phyloP scores from a whole-genome alignment of 495 filamentous ascomycete species.

The Bacidia gigantensis region DNA sequence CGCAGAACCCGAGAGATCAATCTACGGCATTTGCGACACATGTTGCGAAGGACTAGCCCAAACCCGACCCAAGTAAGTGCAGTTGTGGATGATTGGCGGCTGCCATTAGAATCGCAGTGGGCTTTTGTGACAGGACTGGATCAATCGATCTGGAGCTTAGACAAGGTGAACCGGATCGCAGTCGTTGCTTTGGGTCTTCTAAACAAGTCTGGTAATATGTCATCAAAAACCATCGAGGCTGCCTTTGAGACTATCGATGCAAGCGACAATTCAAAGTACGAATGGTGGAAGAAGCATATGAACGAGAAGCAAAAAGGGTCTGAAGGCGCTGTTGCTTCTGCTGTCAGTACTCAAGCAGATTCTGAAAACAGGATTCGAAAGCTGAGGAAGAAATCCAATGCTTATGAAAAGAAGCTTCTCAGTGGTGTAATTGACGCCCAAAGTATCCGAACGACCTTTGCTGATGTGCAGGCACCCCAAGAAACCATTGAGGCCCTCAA shows the following conservation, averaged over 20 bases:
- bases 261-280: conserved; percentile 30
- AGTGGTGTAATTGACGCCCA: conserved; percentile 67
- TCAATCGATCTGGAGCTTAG: conserved; percentile 41
- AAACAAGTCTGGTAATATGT: conserved; percentile 15
- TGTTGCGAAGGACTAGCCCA: conserved; percentile 37
- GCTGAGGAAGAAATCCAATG: conserved; percentile 43
- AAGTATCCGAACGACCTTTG: conserved; percentile 73
- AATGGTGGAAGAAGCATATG: conserved; percentile 11
- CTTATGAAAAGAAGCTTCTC: conserved; percentile 70
- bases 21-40: conserved; percentile 53
- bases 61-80: conserved; percentile 20
- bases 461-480: conserved; percentile 63
- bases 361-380: conserved; percentile 18
- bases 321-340: background rate
- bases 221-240: conserved; percentile 19
- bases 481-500: conserved; percentile 82
- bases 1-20: conserved; percentile 48
- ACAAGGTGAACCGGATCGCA: conserved; percentile 47
- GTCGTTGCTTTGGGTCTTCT: conserved; percentile 43
- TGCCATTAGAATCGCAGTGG: conserved; percentile 24
- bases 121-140: conserved; percentile 31
- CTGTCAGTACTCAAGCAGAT: conserved; percentile 14
- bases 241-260: conserved; percentile 31
- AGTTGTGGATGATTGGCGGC: conserved; percentile 21
- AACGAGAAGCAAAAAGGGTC: conserved; percentile 21